Evolutionary conservation across 2,329 filamentous ascomycete genomes (phyloP), one percentile per base, ranked within the genome.

Genomic region (Parafenestella ontariensis): DNA sequence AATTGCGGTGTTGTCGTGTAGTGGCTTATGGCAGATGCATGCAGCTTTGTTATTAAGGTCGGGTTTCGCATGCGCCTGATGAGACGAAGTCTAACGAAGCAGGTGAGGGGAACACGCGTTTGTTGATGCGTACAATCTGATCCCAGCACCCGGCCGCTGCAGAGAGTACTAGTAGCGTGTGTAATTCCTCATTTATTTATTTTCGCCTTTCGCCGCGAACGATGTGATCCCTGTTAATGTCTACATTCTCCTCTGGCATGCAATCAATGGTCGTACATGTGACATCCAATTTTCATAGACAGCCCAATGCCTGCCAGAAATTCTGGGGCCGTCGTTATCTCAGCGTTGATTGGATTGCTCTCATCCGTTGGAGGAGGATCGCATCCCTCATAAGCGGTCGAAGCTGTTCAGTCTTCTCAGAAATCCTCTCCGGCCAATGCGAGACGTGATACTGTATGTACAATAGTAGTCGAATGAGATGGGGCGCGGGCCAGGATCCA

Each of bases 51-150:
- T 45, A 36, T 20, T 28, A 17, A 41, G 23, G 33, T 23, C 28
- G 23, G n/a, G 54, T 54, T 54, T 57, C 54, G 50, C 39, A 44
- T 41, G 17, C 23, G 41, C 46, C 28, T 43, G 29, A 45, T 57
- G 50, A 54, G 54, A 54, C 50, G 39, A 45, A 26, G 31, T n/a
- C 24, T n/a, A n/a, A 28, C 41, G 23, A 43, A 5, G 17, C 23
- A 3, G 41, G 13, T n/a, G 4, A 43, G 18, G 17, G 21, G 11
- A 43, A 17, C n/a, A 29, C n/a, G 41, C 3, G 11, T 43, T 28
- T 24, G 11, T 31, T 20, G 13, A 18, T 29, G 41, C 26, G 18
- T 42, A 31, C 13, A 31, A 3, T 31, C 8, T 10, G 13, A 3
- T 31, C 29, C 9, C 6, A 31, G 29, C 13, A 5, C 31, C 6